Evolutionary conservation across 2,329 filamentous ascomycete genomes (phyloP), one percentile per base, ranked within the genome.

Genomic region (Graphilbum fragrans): DNA sequence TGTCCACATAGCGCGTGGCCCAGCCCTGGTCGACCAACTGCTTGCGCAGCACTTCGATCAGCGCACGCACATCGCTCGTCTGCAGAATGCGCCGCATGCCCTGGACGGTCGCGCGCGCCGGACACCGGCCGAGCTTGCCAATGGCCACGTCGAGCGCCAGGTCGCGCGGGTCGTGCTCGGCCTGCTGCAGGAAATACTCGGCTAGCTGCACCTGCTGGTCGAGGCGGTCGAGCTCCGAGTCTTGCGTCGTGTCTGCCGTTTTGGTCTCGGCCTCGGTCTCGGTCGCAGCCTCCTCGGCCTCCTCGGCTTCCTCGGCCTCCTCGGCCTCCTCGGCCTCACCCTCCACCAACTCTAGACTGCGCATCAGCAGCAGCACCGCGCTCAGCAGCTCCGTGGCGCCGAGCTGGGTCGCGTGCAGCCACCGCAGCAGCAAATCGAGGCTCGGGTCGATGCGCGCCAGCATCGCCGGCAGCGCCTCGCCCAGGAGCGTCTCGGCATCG

Each of bases 1-100:
- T 59, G 50, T 83, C 80, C 31, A 83, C 61, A 57, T 87, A 86
- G 19, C 74, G 69, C 17, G 77, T 74, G 1, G 81, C 86, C 84
- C 84, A 90, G 25, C 80, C 79, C 43, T 83, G 83, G 48, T 78
- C 75, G 39, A 79, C 74, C 36, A 90, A 68, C 60, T 88, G 82
- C 48, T 81, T 69, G 42, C 83, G 77, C 23, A 90, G 67, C 6
- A 87, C 66, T 49, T 82, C 74, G 50, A 88, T 80, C 41, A 90
- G 69, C 29, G 78, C 77, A 11, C 86, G 64, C 20, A 82, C 74
- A 50, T 88, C 80, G 47, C 80, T 71, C 3, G 75, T 77, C 37
- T 72, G 69, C 45, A 86, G 73, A 22, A 70, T 71, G 11, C 68
- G 65, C 33, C 80, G 77, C 35, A 90, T 67, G 3, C 74, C 73